These are phyloP conservation scores for Dictyostelium capitatum DNA, from an alignment of 78 protist genomes.

Conservation along the genomic window DNA sequence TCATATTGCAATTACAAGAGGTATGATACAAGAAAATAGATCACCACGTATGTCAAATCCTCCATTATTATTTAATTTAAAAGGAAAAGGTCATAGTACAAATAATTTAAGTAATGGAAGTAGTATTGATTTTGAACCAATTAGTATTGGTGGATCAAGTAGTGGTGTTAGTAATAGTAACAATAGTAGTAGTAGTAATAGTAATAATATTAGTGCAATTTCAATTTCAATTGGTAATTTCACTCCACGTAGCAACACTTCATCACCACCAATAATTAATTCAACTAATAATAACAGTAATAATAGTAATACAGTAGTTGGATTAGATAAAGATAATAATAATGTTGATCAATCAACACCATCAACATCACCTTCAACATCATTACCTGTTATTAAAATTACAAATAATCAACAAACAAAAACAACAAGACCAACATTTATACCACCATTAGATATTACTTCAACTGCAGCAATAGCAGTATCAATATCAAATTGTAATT, in stretches of 20 bases:
- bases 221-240: not conserved
- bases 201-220: not conserved
- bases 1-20: conserved; percentile 69
- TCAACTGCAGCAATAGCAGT: not conserved
- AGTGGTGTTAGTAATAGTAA: not conserved
- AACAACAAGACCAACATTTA: not conserved
- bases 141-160: not conserved
- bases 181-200: not conserved
- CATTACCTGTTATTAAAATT: not conserved
- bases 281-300: too few relatives aligned
- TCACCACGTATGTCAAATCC: conserved; percentile 33
- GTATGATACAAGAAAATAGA: conserved; percentile 41
- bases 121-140: conserved; percentile 1
- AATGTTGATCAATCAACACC: not conserved
- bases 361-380: not conserved
- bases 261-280: too few relatives aligned
- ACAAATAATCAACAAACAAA: not conserved
- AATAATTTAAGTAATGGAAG: not conserved
- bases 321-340: not conserved
- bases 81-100: not conserved
- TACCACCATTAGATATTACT: not conserved
- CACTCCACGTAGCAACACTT: too few relatives aligned
- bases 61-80: not conserved
- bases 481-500: not conserved
- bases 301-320: too few relatives aligned